Percentiles rank a stretch among this genome's conserved stretches.
These are phyloP conservation scores for Solanum commersonii DNA, from an alignment of 257 asterid species.

Conservation along the genomic window DNA sequence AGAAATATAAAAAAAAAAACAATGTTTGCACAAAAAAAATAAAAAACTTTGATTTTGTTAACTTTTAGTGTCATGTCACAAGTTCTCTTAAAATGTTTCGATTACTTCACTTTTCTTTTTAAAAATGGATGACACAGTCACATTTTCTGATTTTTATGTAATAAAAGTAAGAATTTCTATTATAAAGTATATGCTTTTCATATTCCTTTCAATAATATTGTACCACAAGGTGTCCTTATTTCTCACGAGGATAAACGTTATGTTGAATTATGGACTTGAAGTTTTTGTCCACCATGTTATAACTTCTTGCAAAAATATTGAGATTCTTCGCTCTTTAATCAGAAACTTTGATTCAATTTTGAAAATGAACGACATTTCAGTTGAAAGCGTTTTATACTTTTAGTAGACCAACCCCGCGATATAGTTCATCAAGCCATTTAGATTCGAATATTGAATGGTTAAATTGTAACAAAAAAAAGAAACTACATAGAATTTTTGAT, in stretches of 20 bases:
- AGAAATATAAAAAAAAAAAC: too few species aligned
- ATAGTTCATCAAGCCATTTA: background rate
- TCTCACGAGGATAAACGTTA: too few species aligned
- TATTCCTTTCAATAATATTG: background rate
- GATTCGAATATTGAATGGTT: background rate
- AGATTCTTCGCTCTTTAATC: accelerated
- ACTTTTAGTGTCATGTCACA: background rate
- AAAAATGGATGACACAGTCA: too few species aligned
- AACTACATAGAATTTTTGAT: background rate
- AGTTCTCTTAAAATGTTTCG: background rate
- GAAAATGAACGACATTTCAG: accelerated
- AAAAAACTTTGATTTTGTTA: background rate
- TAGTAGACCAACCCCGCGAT: background rate
- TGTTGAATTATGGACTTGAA: background rate
- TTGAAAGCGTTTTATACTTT: background rate
- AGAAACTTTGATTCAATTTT: background rate
- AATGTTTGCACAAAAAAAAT: background rate
- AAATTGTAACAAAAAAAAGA: background rate
- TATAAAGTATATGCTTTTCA: background rate
- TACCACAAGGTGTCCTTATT: background rate
- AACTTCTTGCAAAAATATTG: background rate
- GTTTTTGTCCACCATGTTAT: background rate
- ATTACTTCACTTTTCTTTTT: background rate
- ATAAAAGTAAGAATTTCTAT: background rate
- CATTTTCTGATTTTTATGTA: background rate